Evolutionary conservation across 139 green algal species (phyloP).

Genomic region (Nannochloris sp.): DNA sequence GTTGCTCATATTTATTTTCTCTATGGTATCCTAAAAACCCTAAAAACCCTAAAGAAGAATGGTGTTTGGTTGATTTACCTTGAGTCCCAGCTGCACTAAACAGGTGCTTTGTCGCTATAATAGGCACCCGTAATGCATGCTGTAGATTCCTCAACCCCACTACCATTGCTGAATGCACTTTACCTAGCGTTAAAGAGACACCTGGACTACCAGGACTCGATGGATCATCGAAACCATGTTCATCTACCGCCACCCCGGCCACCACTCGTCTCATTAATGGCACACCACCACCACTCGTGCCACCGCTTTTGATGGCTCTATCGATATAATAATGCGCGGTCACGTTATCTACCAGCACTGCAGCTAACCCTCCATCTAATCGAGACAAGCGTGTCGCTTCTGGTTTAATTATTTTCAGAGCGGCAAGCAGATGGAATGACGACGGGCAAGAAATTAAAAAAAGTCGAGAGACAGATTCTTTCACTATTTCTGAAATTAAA

Average conservation of each 20-base stretch:
- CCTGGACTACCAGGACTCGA: neutral
- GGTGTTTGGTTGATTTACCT: no score
- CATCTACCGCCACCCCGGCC: neutral
- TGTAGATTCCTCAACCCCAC: conserved; percentile 1
- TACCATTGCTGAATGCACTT: conserved; percentile 5
- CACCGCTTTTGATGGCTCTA: neutral
- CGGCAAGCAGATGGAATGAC: conserved; percentile 21
- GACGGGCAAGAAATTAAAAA: neutral
- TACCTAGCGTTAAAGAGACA: conserved; percentile 5
- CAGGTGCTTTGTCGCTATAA: conserved; percentile 14
- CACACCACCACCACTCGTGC: neutral
- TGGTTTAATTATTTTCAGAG: conserved; percentile 16
- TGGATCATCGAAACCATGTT: neutral
- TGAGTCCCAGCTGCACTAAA: no score
- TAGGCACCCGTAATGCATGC: neutral
- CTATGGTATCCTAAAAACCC: neutral
- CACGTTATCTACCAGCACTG: conserved; percentile 36
- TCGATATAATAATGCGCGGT: conserved; percentile 32
- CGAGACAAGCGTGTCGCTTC: neutral
- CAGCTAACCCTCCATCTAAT: conserved; percentile 3
- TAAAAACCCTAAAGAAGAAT: neutral
- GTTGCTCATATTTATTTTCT: neutral
- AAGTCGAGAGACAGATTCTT: neutral
- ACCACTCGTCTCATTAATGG: neutral
- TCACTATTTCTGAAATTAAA: neutral